Conservation (phyloP, 2,329 filamentous ascomycete species). For the Colletotrichum destructivum region DNA sequence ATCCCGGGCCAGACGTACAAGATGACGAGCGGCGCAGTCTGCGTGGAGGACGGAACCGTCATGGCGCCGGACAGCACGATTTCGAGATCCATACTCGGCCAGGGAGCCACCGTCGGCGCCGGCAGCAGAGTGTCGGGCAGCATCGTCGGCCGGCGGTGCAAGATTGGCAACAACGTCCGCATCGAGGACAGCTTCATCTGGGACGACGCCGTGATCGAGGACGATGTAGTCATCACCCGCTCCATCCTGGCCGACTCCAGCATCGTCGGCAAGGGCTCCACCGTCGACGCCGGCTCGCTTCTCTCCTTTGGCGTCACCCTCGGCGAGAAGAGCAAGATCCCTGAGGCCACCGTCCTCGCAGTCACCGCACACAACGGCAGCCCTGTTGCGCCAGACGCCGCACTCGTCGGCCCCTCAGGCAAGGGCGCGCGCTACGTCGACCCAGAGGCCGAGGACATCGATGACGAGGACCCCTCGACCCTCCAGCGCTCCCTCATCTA, state of each 20-base stretch:
- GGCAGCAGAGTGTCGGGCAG: conserved; percentile 80
- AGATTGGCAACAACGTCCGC: conserved; percentile 86
- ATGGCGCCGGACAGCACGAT: conserved; percentile 81
- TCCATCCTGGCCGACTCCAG: conserved; percentile 84
- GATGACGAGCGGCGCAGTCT: conserved; percentile 77
- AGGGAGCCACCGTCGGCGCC: conserved; percentile 81
- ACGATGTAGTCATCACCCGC: conserved; percentile 78
- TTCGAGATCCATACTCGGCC: conserved; percentile 81
- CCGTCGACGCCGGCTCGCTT: conserved; percentile 79
- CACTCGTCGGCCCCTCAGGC: conserved; percentile 64
- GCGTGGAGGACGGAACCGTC: conserved; percentile 84
- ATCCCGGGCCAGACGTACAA: conserved; percentile 83
- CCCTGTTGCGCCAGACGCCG: conserved; percentile 57
- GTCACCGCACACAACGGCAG: conserved; percentile 55
- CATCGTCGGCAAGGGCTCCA: conserved; percentile 79
- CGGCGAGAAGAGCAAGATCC: conserved; percentile 70
- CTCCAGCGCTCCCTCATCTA: conserved; percentile 72
- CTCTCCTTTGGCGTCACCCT: conserved; percentile 85
- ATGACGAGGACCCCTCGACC: conserved; percentile 63
- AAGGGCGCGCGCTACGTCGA: conserved; percentile 66
- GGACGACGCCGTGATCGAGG: conserved; percentile 85
- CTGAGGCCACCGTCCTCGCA: conserved; percentile 52
- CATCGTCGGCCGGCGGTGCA: conserved; percentile 87
- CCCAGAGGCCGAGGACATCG: conserved; percentile 65
- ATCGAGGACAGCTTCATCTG: conserved; percentile 89